Evolutionary conservation across 202 grass and related monocot species (phyloP).

Genomic region (Musa balbisiana): DNA sequence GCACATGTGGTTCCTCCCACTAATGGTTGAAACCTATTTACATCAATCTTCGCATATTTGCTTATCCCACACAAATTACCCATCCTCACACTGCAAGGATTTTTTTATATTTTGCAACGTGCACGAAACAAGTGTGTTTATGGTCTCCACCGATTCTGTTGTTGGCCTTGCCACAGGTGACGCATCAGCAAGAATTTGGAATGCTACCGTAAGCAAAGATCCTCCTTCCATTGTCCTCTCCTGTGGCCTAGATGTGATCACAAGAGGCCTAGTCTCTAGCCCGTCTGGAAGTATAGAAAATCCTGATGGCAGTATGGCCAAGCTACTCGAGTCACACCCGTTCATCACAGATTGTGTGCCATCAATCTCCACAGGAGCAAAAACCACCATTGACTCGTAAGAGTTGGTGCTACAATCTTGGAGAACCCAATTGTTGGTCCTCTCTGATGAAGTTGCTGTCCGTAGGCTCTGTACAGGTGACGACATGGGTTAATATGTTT

Average conservation of each 20-base stretch:
- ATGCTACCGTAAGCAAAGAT: conserved; percentile 51
- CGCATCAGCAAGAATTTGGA: conserved; percentile 44
- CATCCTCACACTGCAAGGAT: conserved; percentile 43
- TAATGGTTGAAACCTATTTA: not conserved
- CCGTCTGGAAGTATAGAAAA: conserved; percentile 60
- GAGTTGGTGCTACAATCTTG: conserved; percentile 63
- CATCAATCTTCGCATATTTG: not conserved
- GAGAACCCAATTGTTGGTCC: conserved; percentile 35
- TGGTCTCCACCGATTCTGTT: conserved; percentile 29
- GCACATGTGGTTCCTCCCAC: not conserved
- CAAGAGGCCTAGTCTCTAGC: conserved; percentile 33
- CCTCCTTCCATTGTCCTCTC: conserved; percentile 27
- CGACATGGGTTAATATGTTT: not conserved
- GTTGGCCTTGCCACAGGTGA: conserved; percentile 28
- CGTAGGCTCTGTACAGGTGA: not conserved
- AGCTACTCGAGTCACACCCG: conserved; percentile 53
- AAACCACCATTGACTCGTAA: conserved; percentile 48
- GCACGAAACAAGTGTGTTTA: conserved; percentile 33
- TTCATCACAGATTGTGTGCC: conserved; percentile 40
- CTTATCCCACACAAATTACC: not conserved
- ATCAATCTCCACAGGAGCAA: conserved; percentile 40
- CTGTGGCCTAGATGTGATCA: conserved; percentile 46
- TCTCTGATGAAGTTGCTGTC: conserved; percentile 28
- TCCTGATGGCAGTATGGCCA: conserved; percentile 52
- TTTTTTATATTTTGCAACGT: conserved; percentile 56